Base-by-base conservation (phyloP, 371 early-diverging fungal species). In the Nematocida homosporus region DNA sequence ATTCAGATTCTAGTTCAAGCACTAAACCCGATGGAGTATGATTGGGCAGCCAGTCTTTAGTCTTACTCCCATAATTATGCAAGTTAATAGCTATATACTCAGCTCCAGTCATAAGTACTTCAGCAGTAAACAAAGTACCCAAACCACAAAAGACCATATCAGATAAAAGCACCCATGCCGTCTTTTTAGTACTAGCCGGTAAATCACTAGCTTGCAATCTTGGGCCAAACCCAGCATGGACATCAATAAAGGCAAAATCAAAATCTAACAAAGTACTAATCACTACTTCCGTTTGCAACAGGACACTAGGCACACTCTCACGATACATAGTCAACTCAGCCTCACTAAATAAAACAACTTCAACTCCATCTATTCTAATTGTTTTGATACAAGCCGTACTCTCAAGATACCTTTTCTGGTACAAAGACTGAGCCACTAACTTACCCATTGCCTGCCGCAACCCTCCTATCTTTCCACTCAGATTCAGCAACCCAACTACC, bases 271-370 rank as follows among this genome's bases (percentile, higher is more conserved):
- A 37, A 53, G 65, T 53, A 29, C 53, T 34, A 23, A 65, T 48
- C 18, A 65, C 27, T 8, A 65, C 65, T 65, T 65, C 65, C 20
- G 65, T 65, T 29, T 65, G 65, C 61, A 65, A 44, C 5, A 65
- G 34, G 6, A 44, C 4, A 41, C 54, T 27, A 2, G 65, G 6
- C 13, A 6, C 34, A 5, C 20, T 44, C 37, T 65, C 65, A 34
- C 37, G 50, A 20, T 65, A 48, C 29, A 34, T 3, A 29, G 10
- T 53, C 2, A 13, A 5, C 5, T 54, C 5, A 2, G 65, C 4
- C 18, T 54, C 8, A 10, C 8, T 20, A 34, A 65, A 65, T 10
- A 37, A 6, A 2, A 65, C 30, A 27, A 34, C 42, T 37, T 3
- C 20, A 10, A 10, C 27, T 2, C 54, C 27, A 5, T 34, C 29